Conservation (phyloP, 768 basidiomycete species). For the Russula emetica region DNA sequence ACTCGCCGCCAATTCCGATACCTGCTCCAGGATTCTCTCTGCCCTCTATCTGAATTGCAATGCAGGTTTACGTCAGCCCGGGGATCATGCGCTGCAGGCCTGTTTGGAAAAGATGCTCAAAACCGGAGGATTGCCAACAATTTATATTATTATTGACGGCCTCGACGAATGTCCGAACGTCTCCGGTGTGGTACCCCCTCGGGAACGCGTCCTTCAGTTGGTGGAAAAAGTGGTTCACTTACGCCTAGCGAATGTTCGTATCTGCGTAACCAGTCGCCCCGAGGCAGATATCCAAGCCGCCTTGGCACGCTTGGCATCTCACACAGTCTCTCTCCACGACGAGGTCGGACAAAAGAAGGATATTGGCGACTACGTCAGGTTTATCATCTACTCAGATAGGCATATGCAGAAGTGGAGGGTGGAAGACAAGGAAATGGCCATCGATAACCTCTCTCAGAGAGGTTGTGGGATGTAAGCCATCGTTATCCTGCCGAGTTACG, state of each 20-base stretch:
- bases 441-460: background rate
- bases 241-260: background rate
- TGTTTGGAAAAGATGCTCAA: background rate
- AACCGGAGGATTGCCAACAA: background rate
- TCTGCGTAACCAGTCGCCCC: background rate
- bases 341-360: constrained; percentile 1
- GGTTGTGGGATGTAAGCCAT: background rate
- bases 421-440: background rate
- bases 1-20: background rate
- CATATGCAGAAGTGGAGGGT: background rate
- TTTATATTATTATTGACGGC: constrained; percentile 3
- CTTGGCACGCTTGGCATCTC: background rate
- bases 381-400: background rate
- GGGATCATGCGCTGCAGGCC: background rate
- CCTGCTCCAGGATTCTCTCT: background rate
- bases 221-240: background rate
- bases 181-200: background rate
- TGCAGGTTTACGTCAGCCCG: background rate
- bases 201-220: background rate
- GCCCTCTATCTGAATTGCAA: background rate
- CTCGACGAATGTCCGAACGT: background rate
- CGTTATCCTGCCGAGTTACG: background rate
- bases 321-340: background rate
- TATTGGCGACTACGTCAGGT: background rate
- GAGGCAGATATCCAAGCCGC: background rate